phyloP scores from a whole-genome alignment of 257 asterid species.

The Oldenlandia corymbosa region DNA sequence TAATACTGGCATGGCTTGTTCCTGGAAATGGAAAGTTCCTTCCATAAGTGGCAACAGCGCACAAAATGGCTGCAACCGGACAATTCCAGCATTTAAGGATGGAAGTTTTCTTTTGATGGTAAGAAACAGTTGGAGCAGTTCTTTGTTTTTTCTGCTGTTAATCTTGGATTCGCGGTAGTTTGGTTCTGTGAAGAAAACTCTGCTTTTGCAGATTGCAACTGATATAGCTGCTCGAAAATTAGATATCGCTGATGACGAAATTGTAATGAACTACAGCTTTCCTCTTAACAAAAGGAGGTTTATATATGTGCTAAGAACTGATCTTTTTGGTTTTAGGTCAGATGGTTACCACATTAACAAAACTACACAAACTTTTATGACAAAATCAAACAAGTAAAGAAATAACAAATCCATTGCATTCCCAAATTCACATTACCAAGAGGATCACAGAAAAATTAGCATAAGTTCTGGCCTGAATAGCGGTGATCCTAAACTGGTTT shows the following conservation, averaged over 20 bases:
- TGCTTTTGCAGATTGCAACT: conserved; percentile 77
- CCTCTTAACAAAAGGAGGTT: conserved; percentile 96
- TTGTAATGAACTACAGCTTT: conserved; percentile 91
- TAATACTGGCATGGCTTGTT: conserved; percentile 11
- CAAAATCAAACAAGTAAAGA: no score
- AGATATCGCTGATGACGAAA: conserved; percentile 97
- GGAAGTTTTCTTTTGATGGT: conserved; percentile 88
- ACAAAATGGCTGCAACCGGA: conserved; percentile 75
- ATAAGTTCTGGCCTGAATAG: no score
- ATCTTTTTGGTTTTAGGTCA: no score
- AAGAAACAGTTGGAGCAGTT: conserved; percentile 12
- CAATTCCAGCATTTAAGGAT: conserved; percentile 70
- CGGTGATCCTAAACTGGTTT: no score
- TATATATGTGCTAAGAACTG: no score
- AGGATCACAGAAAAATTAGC: no score
- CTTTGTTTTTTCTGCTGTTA: not conserved
- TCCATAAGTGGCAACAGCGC: conserved; percentile 97
- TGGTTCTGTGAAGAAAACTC: not conserved
- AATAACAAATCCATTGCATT: no score
- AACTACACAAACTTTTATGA: no score
- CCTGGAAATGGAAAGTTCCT: conserved; percentile 93
- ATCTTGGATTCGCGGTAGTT: no score
- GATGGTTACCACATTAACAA: no score
- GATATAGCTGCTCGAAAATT: conserved; percentile 98
- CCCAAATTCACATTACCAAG: no score